Evolutionary conservation across 441 rosid genomes (phyloP).

Genomic region (Iberis amara): DNA sequence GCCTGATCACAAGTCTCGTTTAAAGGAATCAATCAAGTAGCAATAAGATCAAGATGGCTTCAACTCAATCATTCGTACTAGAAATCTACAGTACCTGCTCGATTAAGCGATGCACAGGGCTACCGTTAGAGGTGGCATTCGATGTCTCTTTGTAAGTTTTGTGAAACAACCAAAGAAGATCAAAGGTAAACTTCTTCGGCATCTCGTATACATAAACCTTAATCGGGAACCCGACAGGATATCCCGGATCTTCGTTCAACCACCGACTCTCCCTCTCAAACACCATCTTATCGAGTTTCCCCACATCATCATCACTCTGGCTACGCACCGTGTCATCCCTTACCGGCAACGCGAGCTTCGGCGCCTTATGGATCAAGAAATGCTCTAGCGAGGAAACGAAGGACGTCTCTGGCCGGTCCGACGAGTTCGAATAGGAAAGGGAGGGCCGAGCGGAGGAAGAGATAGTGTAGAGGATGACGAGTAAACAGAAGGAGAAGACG

Average conservation of each 20-base stretch:
- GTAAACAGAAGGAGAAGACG: constrained; percentile 13
- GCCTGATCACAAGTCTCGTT: neutral
- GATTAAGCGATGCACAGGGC: constrained; percentile 85
- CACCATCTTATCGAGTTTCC: constrained; percentile 36
- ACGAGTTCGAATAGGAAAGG: neutral
- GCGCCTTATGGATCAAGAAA: constrained; percentile 37
- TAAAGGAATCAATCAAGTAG: too few species aligned
- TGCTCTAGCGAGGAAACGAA: constrained; percentile 51
- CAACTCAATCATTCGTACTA: neutral
- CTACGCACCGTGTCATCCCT: constrained; percentile 36
- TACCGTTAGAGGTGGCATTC: constrained; percentile 81
- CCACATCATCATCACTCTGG: constrained; percentile 29
- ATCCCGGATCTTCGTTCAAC: constrained; percentile 35
- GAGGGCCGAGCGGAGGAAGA: neutral
- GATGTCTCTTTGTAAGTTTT: constrained; percentile 53
- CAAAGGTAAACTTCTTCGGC: constrained; percentile 72
- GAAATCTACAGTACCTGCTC: constrained; percentile 81
- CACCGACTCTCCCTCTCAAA: constrained; percentile 38
- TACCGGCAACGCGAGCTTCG: constrained; percentile 15
- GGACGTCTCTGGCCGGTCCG: constrained; percentile 46
- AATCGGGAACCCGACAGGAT: constrained; percentile 36
- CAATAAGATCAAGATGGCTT: too few species aligned
- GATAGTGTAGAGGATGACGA: neutral
- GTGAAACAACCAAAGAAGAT: constrained; percentile 59
- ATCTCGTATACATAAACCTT: constrained; percentile 77